Percentiles rank a stretch among this genome's conserved stretches.
These are phyloP conservation scores for Phytophthora cactorum DNA, from an alignment of 352 stramenopile genomes.

Conservation along the genomic window DNA sequence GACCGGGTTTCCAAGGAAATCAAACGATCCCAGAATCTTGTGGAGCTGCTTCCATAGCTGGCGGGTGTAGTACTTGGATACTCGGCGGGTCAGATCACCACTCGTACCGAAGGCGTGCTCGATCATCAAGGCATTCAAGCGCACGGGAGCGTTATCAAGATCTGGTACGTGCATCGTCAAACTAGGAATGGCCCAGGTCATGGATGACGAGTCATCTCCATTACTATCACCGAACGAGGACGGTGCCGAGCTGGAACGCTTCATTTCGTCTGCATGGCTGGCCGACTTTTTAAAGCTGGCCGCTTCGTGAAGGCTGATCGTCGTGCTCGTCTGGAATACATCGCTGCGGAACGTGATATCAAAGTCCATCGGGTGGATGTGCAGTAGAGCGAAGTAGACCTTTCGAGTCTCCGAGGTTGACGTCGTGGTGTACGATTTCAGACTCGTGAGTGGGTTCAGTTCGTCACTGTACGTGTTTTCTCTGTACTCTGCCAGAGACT, in stretches of 20 bases:
- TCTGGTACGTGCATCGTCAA: constrained; percentile 89
- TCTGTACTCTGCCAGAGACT: constrained; percentile 76
- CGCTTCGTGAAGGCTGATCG: constrained; percentile 62
- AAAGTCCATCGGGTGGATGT: constrained; percentile 89
- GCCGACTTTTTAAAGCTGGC: constrained; percentile 51
- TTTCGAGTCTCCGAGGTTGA: constrained; percentile 81
- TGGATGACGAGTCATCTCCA: constrained; percentile 53
- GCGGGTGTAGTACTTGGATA: constrained; percentile 91
- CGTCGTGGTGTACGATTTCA: constrained; percentile 65
- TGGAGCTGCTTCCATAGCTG: constrained; percentile 91
- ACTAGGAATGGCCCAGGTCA: constrained; percentile 85
- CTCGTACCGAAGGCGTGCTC: constrained; percentile 91
- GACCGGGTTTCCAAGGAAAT: constrained; percentile 89
- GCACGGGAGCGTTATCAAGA: constrained; percentile 88
- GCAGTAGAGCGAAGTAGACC: constrained; percentile 88
- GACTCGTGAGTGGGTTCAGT: constrained; percentile 78
- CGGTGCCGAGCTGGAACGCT: constrained; percentile 33
- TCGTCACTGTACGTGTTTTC: constrained; percentile 83
- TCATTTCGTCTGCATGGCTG: constrained; percentile 36
- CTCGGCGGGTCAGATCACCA: constrained; percentile 75
- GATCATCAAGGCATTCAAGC: constrained; percentile 88
- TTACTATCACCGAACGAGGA: constrained; percentile 30
- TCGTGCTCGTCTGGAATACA: constrained; percentile 78
- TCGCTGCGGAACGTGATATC: constrained; percentile 91
- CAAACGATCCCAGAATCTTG: constrained; percentile 89